A percentile compares a stretch with the other conserved stretches of the same genome.
Evolutionary conservation across 306 rosid genomes (phyloP).

Genomic region (Cyclanthera cordifolia): DNA sequence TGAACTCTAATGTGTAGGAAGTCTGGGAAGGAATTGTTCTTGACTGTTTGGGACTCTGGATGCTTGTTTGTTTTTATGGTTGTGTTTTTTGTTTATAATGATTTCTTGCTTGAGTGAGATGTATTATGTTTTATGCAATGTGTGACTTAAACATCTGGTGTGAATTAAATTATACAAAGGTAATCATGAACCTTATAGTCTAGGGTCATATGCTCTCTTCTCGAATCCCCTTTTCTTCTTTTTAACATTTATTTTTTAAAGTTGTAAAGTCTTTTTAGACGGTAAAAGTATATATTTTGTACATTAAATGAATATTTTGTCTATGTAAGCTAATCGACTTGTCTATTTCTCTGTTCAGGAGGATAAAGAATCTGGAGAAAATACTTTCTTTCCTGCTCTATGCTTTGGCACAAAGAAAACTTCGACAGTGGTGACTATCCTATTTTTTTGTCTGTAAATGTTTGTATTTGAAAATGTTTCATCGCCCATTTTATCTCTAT

Average conservation of each 20-base stretch:
- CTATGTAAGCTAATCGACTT: not conserved
- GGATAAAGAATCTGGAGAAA: slow-evolving; percentile 55
- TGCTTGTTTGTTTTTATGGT: too few species aligned
- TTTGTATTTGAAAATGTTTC: not conserved
- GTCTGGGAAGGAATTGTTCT: too few species aligned
- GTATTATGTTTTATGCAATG: too few species aligned
- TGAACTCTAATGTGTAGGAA: too few species aligned
- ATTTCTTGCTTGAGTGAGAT: too few species aligned
- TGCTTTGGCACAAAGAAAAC: slow-evolving; percentile 48
- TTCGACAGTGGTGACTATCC: slow-evolving; percentile 72
- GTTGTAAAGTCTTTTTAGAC: too few species aligned
- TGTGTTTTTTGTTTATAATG: too few species aligned
- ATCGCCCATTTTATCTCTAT: not conserved
- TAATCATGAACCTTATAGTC: not conserved
- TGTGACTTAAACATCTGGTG: too few species aligned
- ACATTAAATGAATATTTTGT: not conserved
- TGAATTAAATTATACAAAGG: not conserved
- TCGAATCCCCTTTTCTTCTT: not conserved
- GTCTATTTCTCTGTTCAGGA: slow-evolving; percentile 38
- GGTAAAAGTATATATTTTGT: too few species aligned
- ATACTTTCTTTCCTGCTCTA: slow-evolving; percentile 82
- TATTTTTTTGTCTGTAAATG: not conserved
- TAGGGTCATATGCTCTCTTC: not conserved
- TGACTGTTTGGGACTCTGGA: too few species aligned
- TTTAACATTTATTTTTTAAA: too few species aligned